Percentiles rank a stretch among this genome's conserved stretches.
Conservation (phyloP, 345 rosid genomes). For the Citrus unshiu region DNA sequence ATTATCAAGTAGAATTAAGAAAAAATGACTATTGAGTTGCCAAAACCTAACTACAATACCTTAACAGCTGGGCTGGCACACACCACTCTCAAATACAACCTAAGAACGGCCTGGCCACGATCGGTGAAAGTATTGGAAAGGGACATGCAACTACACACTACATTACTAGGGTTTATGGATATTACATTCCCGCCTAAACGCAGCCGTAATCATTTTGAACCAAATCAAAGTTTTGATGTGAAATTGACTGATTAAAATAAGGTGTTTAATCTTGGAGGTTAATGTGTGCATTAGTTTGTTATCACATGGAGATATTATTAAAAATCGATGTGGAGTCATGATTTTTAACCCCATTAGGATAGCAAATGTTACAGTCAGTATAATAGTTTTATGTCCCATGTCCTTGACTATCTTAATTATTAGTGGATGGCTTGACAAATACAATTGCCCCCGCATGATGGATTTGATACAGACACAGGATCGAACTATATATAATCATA, state of each 20-base stretch:
- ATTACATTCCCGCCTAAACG: neutral
- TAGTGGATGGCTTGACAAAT: too few relatives aligned
- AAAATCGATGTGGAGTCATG: neutral
- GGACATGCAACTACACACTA: too few relatives aligned
- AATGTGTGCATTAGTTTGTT: neutral
- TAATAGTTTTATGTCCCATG: neutral
- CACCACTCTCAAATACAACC: too few relatives aligned
- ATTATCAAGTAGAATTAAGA: too few relatives aligned
- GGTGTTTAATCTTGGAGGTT: neutral
- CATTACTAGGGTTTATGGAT: neutral
- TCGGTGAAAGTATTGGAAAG: too few relatives aligned
- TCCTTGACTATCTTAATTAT: neutral
- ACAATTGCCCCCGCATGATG: too few relatives aligned
- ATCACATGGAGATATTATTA: neutral
- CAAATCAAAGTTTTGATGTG: neutral
- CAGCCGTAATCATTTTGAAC: too few relatives aligned
- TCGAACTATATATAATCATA: too few relatives aligned
- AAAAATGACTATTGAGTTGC: too few relatives aligned
- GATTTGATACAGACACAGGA: too few relatives aligned
- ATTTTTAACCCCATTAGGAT: neutral
- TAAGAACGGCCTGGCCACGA: too few relatives aligned
- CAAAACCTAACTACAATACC: too few relatives aligned
- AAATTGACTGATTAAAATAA: neutral
- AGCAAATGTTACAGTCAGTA: neutral
- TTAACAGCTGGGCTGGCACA: rapidly evolving